Conservation (phyloP, 1,284 basidiomycete species). For the Tilletia caries region DNA sequence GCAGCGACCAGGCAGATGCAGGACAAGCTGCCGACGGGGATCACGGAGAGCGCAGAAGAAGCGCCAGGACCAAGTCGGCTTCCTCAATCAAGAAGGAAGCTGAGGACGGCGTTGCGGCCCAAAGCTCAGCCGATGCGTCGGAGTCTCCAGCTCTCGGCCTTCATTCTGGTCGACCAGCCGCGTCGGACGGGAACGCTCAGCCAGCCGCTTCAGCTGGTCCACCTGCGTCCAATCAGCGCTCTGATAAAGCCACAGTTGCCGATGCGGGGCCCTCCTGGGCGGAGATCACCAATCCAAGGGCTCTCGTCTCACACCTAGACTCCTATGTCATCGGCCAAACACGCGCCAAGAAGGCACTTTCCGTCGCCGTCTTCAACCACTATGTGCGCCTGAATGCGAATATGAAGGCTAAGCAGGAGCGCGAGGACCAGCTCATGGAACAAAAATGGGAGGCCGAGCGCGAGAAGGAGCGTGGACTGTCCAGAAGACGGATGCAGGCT, state of each 20-base stretch:
- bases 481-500: not conserved
- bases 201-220: not conserved
- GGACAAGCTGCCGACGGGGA: not conserved
- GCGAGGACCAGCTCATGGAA: slow-evolving; percentile 1
- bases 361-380: slow-evolving; percentile 62
- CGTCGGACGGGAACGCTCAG: not conserved
- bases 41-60: not conserved
- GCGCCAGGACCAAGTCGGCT: not conserved
- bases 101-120: not conserved
- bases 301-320: slow-evolving; percentile 82
- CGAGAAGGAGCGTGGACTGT: slow-evolving; percentile 10
- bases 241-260: not conserved
- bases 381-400: slow-evolving; percentile 27
- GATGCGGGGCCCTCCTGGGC: not conserved
- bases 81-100: not conserved
- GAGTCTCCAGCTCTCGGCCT: not conserved
- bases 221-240: not conserved
- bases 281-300: slow-evolving; percentile 24
- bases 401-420: slow-evolving; percentile 11
- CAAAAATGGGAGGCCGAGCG: slow-evolving; percentile 12
- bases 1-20: not conserved
- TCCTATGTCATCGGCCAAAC: slow-evolving; percentile 90
- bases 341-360: slow-evolving; percentile 83
- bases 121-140: not conserved
- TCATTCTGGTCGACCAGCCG: no score